A percentile compares a stretch with the other conserved stretches of the same genome.
Evolutionary conservation across 2,329 filamentous ascomycete genomes (phyloP).

Genomic region (Paecilomyces sp.): DNA sequence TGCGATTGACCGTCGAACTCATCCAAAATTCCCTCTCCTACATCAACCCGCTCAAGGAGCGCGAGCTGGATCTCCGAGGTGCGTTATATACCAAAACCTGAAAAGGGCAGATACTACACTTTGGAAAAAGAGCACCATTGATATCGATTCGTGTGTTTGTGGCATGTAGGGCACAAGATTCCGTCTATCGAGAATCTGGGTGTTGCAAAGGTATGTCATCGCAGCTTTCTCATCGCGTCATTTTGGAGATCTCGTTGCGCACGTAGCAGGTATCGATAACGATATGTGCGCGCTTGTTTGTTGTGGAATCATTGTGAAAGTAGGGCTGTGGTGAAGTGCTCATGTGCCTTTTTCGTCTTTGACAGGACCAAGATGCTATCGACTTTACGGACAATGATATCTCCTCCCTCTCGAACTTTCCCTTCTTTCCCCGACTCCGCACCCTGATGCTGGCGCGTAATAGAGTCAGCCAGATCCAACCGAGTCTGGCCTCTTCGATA

Average conservation of each 20-base stretch:
- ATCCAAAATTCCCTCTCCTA: conserved; percentile 94
- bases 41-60: conserved; percentile 97
- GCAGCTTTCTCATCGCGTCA: not conserved
- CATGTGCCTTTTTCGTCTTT: not conserved
- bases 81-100: conserved; percentile 52
- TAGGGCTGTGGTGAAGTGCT: not conserved
- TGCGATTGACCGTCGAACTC: conserved; percentile 94
- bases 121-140: conserved; percentile 67
- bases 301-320: not conserved
- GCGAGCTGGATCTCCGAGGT: conserved; percentile 99
- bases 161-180: conserved; percentile 85
- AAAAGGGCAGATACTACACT: conserved; percentile 98
- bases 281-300: conserved; percentile 4
- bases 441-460: conserved; percentile 88
- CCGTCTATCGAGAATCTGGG: conserved; percentile 96
- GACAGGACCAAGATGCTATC: conserved; percentile 86
- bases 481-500: conserved; percentile 63
- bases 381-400: conserved; percentile 99
- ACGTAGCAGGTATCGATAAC: not conserved
- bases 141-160: conserved; percentile 55
- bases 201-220: conserved; percentile 70
- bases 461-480: conserved; percentile 74
- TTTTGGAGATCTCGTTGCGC: not conserved
- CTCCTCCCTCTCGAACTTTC: conserved; percentile 81
- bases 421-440: conserved; percentile 77